phyloP scores from a whole-genome alignment of 2,329 filamentous ascomycete species.

The Pestalotiopsis sp. region DNA sequence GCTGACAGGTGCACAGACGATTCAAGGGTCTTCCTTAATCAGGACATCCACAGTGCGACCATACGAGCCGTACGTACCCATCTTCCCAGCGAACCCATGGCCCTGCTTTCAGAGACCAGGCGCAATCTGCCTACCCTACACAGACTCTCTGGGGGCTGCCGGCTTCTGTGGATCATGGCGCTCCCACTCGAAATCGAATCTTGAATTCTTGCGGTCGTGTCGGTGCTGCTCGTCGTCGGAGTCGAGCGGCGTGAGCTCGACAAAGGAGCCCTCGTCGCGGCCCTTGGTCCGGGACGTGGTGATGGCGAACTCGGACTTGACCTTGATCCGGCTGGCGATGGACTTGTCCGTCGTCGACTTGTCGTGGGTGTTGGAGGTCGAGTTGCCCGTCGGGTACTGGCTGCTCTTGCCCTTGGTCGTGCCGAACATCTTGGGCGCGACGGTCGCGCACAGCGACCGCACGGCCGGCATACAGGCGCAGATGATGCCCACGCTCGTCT shows the following conservation, averaged over 20 bases:
- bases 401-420: not conserved
- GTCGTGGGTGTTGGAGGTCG: not conserved
- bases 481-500: conserved; percentile 1
- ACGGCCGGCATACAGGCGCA: conserved; percentile 6
- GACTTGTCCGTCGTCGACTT: not conserved
- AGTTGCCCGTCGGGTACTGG: not conserved
- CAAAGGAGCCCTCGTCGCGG: not conserved
- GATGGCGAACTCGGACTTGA: not conserved
- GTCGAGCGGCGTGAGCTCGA: not conserved
- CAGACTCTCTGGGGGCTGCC: not conserved
- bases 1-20: not conserved
- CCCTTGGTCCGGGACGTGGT: not conserved
- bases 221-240: not conserved
- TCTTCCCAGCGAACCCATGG: not conserved
- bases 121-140: not conserved
- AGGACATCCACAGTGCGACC: not conserved
- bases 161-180: not conserved
- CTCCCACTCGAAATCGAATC: not conserved
- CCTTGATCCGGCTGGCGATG: not conserved
- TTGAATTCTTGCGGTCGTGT: not conserved
- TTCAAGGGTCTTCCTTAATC: not conserved
- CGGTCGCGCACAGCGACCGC: not conserved
- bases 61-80: not conserved
- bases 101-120: not conserved
- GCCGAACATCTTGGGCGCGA: not conserved